Evolutionary conservation across 768 basidiomycete genomes (phyloP), one percentile per base, ranked within the genome.

Genomic region (Paxillus involutus): DNA sequence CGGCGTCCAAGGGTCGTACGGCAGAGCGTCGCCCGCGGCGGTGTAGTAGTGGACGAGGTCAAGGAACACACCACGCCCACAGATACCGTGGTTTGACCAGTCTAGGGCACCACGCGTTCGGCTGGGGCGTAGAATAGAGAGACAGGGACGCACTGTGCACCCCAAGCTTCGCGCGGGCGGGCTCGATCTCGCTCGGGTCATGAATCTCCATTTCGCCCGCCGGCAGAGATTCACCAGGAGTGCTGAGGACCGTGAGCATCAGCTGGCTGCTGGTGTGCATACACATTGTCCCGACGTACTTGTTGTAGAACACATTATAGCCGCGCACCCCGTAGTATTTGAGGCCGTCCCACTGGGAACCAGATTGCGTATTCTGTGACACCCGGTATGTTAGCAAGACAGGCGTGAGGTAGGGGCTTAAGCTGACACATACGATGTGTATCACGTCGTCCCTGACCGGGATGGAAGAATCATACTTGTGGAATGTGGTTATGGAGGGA

Each of bases 51-150:
- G 66, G 50, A 87, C 82, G 33, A 86, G 67, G 68, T 89, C 86
- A 33, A 88, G 76, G 19, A 88, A 69, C 44, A 88, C 82, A 17
- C 85, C 86, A 3, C 86, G 79, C 1, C 86, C 85, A 49, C 83
- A 84, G 41, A 87, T 86, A 1, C 86, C 85, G 60, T 86, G 86
- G 17, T 76, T 77, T 1, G 86, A 82, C 86, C 84, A 88, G 62
- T 87, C 86, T 87, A 43, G 42, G 30, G 24, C 26, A 26, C 17
- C 17, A 8, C 39, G 10, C 19, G 13, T 17, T 39, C 36, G 41
- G 35, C 6, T 10, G 48, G 51, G 17, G 47, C 40, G 47, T 17
- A 14, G 4, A 12, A 14, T 3, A n/a, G 21, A 19, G 49, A 11
- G 13, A 24, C 16, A 16, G 35, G 16, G n/a, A 73, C 84, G 3